phyloP scores from a whole-genome alignment of 805 yeast species.

The Kuraishia piskuri region DNA sequence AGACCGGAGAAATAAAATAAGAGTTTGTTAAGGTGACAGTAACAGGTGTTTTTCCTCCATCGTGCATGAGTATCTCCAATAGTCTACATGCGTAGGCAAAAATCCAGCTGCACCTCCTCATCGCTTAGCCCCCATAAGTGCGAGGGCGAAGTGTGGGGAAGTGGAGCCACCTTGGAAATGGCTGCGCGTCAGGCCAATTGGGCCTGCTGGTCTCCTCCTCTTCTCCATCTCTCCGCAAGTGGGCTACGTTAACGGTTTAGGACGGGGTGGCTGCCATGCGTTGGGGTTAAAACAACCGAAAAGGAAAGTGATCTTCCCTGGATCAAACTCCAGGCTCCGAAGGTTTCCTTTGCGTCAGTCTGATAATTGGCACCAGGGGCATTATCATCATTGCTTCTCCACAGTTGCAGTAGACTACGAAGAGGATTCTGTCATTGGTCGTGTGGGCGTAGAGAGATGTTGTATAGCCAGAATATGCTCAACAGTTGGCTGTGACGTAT shows the following conservation, averaged over 20 bases:
- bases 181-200: neutral
- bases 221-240: neutral
- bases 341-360: no score
- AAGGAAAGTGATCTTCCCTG: neutral
- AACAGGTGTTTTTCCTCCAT: neutral
- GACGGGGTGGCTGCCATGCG: neutral
- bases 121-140: neutral
- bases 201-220: neutral
- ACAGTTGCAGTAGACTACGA: neutral
- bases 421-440: neutral
- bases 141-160: neutral
- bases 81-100: neutral
- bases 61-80: neutral
- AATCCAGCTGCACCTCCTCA: neutral
- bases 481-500: no score
- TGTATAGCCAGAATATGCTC: neutral
- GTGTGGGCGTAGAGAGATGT: neutral
- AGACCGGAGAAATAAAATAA: neutral
- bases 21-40: neutral
- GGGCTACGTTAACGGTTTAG: neutral
- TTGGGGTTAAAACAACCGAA: neutral
- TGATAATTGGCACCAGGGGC: no score
- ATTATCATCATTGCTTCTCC: neutral
- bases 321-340: neutral
- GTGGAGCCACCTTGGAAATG: neutral